Percentiles rank a stretch among this genome's conserved stretches.
Evolutionary conservation across 345 rosid species (phyloP).

Genomic region (Turritis glabra): DNA sequence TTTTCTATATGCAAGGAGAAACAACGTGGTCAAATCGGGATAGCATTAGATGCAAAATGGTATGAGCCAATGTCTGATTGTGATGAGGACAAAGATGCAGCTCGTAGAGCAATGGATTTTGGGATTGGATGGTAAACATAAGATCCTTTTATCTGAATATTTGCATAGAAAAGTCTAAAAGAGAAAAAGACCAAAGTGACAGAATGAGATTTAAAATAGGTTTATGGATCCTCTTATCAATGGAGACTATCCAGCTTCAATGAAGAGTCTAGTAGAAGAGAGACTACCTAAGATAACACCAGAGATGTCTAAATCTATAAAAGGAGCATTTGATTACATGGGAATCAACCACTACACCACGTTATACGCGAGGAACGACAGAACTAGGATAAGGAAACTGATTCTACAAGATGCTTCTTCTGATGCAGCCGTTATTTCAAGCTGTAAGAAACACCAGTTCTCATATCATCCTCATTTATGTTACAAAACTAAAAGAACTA

Average conservation of each 20-base stretch:
- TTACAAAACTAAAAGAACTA: background rate
- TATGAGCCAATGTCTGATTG: conserved; percentile 67
- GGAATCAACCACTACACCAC: conserved; percentile 92
- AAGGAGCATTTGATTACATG: conserved; percentile 61
- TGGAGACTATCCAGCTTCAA: conserved; percentile 79
- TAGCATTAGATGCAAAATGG: conserved; percentile 84
- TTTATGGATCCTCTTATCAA: conserved; percentile 83
- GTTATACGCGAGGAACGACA: conserved; percentile 68
- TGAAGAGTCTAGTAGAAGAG: conserved; percentile 65
- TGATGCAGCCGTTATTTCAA: conserved; percentile 75
- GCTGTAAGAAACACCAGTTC: conserved; percentile 41
- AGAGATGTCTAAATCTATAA: conserved; percentile 51
- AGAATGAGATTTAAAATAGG: conserved; percentile 49
- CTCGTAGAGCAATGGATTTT: conserved; percentile 80
- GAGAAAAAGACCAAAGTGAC: background rate
- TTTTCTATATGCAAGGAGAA: conserved; percentile 48
- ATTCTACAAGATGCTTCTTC: conserved; percentile 85
- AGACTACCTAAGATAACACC: conserved; percentile 70
- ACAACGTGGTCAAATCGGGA: conserved; percentile 77
- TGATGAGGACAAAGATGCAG: conserved; percentile 82
- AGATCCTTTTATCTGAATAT: background rate
- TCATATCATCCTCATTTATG: background rate
- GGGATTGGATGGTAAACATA: conserved; percentile 69
- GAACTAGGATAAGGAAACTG: conserved; percentile 62
- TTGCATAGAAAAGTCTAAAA: background rate